Conservation (phyloP, 2,329 filamentous ascomycete genomes). For the Colletotrichum aenigma region DNA sequence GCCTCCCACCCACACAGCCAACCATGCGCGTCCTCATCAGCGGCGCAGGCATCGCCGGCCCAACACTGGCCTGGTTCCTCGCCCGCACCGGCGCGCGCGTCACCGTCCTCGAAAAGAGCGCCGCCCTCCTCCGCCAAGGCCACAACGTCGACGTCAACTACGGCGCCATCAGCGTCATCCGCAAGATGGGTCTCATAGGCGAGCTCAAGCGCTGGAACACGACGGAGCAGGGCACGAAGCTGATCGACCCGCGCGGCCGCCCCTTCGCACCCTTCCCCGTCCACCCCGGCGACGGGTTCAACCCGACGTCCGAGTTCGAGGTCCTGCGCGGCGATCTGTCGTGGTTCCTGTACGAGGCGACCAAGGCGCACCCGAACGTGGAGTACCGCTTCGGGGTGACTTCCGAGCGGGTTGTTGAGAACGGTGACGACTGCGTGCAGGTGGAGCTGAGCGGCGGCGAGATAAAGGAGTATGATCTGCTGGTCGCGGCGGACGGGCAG, state of each 20-base stretch:
- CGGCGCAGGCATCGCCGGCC: slow-evolving; percentile 23
- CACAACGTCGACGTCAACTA: slow-evolving; percentile 21
- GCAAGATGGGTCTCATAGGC: slow-evolving; percentile 39
- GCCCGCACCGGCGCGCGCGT: background rate
- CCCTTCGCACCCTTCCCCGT: slow-evolving; percentile 40
- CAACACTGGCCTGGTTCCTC: background rate
- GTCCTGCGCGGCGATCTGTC: slow-evolving; percentile 62
- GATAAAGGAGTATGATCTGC: slow-evolving; percentile 49
- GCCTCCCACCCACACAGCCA: background rate
- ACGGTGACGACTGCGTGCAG: slow-evolving; percentile 31
- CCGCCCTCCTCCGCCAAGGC: background rate
- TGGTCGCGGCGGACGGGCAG: slow-evolving; percentile 61
- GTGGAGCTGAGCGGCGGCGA: slow-evolving; percentile 47
- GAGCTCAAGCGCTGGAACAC: slow-evolving; percentile 41
- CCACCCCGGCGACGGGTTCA: slow-evolving; percentile 43
- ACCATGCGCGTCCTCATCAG: slow-evolving; percentile 2
- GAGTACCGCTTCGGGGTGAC: slow-evolving; percentile 30
- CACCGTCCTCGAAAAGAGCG: background rate
- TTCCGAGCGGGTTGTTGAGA: slow-evolving; percentile 6
- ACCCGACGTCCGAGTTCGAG: slow-evolving; percentile 60
- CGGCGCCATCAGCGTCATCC: slow-evolving; percentile 38
- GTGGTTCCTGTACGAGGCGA: slow-evolving; percentile 48
- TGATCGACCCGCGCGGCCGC: slow-evolving; percentile 45
- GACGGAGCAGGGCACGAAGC: slow-evolving; percentile 49
- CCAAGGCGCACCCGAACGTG: slow-evolving; percentile 23